phyloP scores from a whole-genome alignment of 345 rosid species.

The Rhizophora mangle region DNA sequence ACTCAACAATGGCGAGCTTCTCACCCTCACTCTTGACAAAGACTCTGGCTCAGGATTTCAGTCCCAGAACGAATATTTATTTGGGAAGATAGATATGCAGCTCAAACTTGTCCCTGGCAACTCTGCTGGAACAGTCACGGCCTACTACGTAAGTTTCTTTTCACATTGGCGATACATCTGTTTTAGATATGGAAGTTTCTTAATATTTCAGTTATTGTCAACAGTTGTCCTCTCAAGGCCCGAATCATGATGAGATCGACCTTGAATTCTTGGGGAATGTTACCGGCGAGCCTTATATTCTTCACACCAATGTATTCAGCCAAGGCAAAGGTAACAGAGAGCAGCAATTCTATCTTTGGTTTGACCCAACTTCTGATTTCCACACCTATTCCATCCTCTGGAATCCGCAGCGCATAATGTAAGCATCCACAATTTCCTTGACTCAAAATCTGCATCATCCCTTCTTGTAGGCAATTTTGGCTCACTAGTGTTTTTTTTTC shows the following conservation, averaged over 20 bases:
- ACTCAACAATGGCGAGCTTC: constrained; percentile 39
- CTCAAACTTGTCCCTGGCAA: constrained; percentile 72
- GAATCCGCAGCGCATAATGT: constrained; percentile 58
- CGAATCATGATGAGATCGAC: constrained; percentile 66
- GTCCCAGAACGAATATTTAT: constrained; percentile 52
- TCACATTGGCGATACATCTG: background rate
- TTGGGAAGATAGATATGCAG: constrained; percentile 62
- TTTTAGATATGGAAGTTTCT: background rate
- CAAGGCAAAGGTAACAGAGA: constrained; percentile 71
- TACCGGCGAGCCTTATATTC: constrained; percentile 56
- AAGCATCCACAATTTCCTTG: constrained; percentile 13
- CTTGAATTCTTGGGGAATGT: constrained; percentile 75
- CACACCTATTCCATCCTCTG: constrained; percentile 71
- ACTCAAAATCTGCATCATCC: background rate
- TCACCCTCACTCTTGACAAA: constrained; percentile 57
- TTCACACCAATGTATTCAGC: constrained; percentile 63
- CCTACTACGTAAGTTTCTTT: constrained; percentile 46
- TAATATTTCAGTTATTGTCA: background rate
- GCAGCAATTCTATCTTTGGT: constrained; percentile 73
- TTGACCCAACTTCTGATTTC: constrained; percentile 62
- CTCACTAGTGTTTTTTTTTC: too few relatives aligned
- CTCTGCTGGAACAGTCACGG: constrained; percentile 79
- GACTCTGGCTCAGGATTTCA: constrained; percentile 74
- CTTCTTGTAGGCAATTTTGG: background rate
- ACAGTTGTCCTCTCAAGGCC: constrained; percentile 57